Evolutionary conservation across 768 basidiomycete species (phyloP), one percentile per base, ranked within the genome.

Genomic region (Tylopilus subfusipes): DNA sequence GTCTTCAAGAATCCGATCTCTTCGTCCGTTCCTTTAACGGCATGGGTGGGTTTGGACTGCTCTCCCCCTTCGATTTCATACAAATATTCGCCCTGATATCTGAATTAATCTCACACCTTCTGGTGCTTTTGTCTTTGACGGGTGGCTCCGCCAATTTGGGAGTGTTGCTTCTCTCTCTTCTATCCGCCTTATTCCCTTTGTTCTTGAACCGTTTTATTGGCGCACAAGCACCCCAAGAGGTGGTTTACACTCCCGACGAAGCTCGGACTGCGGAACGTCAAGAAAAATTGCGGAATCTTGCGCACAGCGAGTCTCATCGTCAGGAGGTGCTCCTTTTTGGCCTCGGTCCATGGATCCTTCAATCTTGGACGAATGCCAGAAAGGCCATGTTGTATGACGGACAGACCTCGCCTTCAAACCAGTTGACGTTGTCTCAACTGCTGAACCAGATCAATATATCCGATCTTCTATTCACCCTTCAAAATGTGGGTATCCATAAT

Each of bases 1-100:
- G 92, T 40, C 76, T 93, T n/a, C 85, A 88, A 55, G 90, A 93
- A 72, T 88, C 90, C 36, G 90, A 93, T 65, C 78, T 89, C 31
- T 93, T 93, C 65, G 86, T 87, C 40, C 81, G 87, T 54, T 92
- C 90, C 12, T 91, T 92, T 69, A 81, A 78, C 61, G 87, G 87
- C 40, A 73, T 76, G 61, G 81, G 85, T 34, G 81, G 86, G 12
- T 90, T 92, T 66, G 90, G 90, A 16, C 77, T 90, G 29, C 76
- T 91, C 60, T 90, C 88, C 3, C 90, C 90, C 9, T 78, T 91
- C 52, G 90, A 92, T 64, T 82, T 90, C 59, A 76, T 90, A 62
- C 85, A 86, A 60, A 74, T 91, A 61, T 72, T 92, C 58, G 83
- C 86, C 39, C 76, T 89, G 49, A 53, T 84, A 19, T 83, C 86